Base-by-base conservation (phyloP, 2,329 filamentous ascomycete genomes). In the Calonectria naviculata region DNA sequence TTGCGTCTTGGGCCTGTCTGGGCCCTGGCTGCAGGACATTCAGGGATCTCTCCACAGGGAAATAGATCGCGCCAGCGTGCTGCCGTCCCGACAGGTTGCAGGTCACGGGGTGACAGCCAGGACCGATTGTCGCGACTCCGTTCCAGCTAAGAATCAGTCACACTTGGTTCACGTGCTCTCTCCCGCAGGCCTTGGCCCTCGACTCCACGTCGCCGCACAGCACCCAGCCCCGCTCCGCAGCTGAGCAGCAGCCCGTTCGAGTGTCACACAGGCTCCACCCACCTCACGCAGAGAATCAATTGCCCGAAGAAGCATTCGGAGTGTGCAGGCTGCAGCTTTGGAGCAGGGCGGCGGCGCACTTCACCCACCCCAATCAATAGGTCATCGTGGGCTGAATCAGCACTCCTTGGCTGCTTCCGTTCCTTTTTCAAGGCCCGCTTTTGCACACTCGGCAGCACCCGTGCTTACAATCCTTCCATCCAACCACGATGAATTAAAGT, bases 21-120 rank as follows among this genome's bases (percentile, higher is more conserved):
- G 70, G 67, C 67, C 66, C 67, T 70, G 60, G 60, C 74, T 78
- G 75, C 75, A 76, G 73, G 74, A 76, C 66, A 73, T 70, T 54
- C 76, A 73, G 69, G 68, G 68, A 76, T 78, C 71, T 78, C 73
- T 71, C 76, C 76, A 78, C 62, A 65, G 46, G 44, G 34, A 62
- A 65, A 76, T 41, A 78, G 76, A 78, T 78, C 75, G 76, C 76
- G 71, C 76, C 75, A 78, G 68, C 65, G 46, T 62, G 68, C 68
- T 71, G 54, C 67, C 64, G 64, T 66, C 64, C 71, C 58, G 42
- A 67, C 70, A 73, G 62, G 71, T 71, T 62, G 61, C 69, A 58
- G 68, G 64, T 71, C 63, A 67, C 68, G 58, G 34, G 68, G 68
- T 66, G 36, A 41, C 52, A 58, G 52, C 21, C 52, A 58, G 21